Evolutionary conservation across 2,329 filamentous ascomycete species (phyloP).

Genomic region (Fusarium annulatum): DNA sequence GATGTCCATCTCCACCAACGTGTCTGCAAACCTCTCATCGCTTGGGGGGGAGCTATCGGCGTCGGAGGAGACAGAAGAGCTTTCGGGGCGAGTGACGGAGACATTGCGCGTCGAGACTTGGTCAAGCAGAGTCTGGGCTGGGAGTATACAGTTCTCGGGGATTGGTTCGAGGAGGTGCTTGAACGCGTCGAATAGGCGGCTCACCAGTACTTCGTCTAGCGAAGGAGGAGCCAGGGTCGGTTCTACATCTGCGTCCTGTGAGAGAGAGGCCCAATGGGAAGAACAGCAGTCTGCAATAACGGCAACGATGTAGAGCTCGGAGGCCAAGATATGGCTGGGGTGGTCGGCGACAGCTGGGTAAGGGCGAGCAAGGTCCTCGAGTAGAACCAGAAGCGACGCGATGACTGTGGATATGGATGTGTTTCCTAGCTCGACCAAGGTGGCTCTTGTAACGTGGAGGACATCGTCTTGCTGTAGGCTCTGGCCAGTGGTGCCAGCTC

Average conservation of each 20-base stretch:
- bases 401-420: conserved; percentile 65
- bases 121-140: conserved; percentile 68
- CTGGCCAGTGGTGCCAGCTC: conserved; percentile 67
- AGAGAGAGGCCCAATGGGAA: conserved; percentile 66
- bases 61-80: conserved; percentile 29
- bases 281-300: conserved; percentile 74
- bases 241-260: conserved; percentile 42
- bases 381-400: conserved; percentile 65
- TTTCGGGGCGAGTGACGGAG: conserved; percentile 48
- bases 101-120: conserved; percentile 56
- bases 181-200: conserved; percentile 65
- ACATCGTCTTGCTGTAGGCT: conserved; percentile 71
- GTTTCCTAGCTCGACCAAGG: conserved; percentile 69
- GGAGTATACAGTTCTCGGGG: conserved; percentile 66
- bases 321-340: conserved; percentile 69
- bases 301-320: conserved; percentile 72
- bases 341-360: conserved; percentile 64
- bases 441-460: conserved; percentile 68
- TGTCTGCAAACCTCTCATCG: conserved; percentile 48
- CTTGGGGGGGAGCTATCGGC: conserved; percentile 27
- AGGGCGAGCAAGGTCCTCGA: conserved; percentile 68
- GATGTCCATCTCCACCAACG: conserved; percentile 62
- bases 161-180: conserved; percentile 69
- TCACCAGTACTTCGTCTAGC: conserved; percentile 63
- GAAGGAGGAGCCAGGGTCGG: conserved; percentile 48